phyloP scores from a whole-genome alignment of 2,329 filamentous ascomycete species.

The Aspergillus sp. region DNA sequence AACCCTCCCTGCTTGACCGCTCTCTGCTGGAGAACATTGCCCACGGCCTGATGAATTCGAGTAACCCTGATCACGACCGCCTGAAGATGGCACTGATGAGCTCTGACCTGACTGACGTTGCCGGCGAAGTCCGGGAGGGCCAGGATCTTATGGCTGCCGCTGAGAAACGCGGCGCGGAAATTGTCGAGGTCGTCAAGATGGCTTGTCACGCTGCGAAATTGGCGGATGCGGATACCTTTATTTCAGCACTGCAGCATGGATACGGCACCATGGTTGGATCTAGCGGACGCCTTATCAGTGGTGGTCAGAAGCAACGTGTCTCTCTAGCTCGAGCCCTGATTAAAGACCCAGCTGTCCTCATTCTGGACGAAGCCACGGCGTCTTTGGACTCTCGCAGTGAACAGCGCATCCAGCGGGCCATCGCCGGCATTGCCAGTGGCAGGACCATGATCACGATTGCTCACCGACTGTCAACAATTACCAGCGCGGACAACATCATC shows the following conservation, averaged over 20 bases:
- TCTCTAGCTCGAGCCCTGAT: constrained; percentile 81
- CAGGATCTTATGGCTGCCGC: constrained; percentile 51
- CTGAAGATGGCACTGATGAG: constrained; percentile 54
- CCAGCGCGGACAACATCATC: constrained; percentile 48
- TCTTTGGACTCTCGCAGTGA: constrained; percentile 87
- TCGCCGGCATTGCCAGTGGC: constrained; percentile 69
- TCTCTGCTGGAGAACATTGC: constrained; percentile 81
- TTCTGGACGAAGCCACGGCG: constrained; percentile 88
- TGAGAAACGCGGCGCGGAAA: constrained; percentile 45
- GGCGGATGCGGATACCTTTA: constrained; percentile 66
- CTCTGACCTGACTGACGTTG: constrained; percentile 52
- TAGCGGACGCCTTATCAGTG: constrained; percentile 77
- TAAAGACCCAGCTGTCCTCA: constrained; percentile 76
- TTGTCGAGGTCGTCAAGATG: constrained; percentile 54
- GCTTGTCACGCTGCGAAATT: constrained; percentile 61
- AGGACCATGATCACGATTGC: constrained; percentile 45
- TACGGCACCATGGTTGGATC: constrained; percentile 86
- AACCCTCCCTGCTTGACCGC: constrained; percentile 79
- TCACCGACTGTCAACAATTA: constrained; percentile 49
- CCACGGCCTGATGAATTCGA: constrained; percentile 50
- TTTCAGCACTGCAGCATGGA: constrained; percentile 70
- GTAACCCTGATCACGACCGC: constrained; percentile 43
- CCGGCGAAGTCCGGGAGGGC: constrained; percentile 48
- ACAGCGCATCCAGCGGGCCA: constrained; percentile 78
- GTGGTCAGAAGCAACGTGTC: constrained; percentile 91